Percentiles rank a stretch among this genome's conserved stretches.
These are phyloP conservation scores for Sapria himalayana DNA, from an alignment of 345 rosid genomes.

Conservation along the genomic window DNA sequence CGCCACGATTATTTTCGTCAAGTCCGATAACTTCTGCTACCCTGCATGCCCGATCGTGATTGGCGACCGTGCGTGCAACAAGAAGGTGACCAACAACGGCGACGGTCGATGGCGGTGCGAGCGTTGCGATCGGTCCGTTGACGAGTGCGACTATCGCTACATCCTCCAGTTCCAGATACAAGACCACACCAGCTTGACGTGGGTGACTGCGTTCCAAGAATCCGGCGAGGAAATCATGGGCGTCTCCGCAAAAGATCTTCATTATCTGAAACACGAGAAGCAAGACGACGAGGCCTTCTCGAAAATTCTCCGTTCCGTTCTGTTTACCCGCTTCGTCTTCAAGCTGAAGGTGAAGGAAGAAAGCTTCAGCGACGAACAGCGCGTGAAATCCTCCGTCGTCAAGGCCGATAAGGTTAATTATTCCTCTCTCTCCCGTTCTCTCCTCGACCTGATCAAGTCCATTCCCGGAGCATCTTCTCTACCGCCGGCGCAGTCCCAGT, in stretches of 20 bases:
- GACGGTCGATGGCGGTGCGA: constrained; percentile 91
- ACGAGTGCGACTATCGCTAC: constrained; percentile 70
- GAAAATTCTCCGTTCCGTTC: constrained; percentile 37
- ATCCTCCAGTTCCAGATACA: constrained; percentile 76
- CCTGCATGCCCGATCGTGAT: constrained; percentile 71
- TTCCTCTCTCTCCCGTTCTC: constrained; percentile 35
- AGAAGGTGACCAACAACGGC: constrained; percentile 78
- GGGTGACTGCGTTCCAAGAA: constrained; percentile 92
- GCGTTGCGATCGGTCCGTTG: constrained; percentile 45
- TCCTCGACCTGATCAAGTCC: constrained; percentile 45
- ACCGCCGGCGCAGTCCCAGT: too few species aligned
- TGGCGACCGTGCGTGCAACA: constrained; percentile 69
- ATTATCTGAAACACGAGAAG: constrained; percentile 34
- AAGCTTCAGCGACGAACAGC: constrained; percentile 65
- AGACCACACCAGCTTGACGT: constrained; percentile 66
- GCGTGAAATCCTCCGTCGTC: constrained; percentile 62
- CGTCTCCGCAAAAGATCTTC: constrained; percentile 63
- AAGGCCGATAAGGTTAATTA: constrained; percentile 51
- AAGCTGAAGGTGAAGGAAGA: constrained; percentile 93
- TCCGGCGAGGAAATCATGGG: constrained; percentile 71
- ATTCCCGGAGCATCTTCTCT: too few species aligned
- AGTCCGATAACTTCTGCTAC: constrained; percentile 72
- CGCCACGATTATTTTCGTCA: constrained; percentile 43
- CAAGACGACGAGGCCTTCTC: constrained; percentile 50
- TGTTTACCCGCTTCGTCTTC: constrained; percentile 43